Base-by-base conservation (phyloP, 805 yeast genomes). In the Millerozyma miso region DNA sequence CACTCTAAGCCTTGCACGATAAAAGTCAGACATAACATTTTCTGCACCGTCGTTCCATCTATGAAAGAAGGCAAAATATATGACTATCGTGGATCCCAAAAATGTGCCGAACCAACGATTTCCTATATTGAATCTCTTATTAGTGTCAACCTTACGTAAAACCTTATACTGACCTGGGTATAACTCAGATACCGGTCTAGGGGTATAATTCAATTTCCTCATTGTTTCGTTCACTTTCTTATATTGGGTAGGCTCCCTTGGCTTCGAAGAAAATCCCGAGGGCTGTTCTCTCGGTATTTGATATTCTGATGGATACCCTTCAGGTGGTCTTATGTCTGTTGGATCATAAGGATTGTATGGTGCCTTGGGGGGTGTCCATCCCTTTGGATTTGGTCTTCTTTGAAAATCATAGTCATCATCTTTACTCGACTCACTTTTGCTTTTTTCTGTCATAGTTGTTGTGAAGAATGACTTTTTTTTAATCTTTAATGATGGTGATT, bases 271-370 rank as follows among this genome's bases (percentile, higher is more conserved):
- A 64, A 79, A 80, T 15, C 74, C 75, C 15, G 63, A 59, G 19
- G 85, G 80, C 26, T 77, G 71, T 34, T 71, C 67, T 1, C 86
- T 82, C 0, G 93, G 91, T 1, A 81, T 63, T 44, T 76, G 71
- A 65, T 74, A 88, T 59, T 87, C 96, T 19, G 89, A 81, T 1
- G 96, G 96, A 50, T 88, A 87, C 2, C 96, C 95, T 56, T 81
- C 81, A 0, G 95, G 77, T 0, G 96, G 95, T 37, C 96, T 70
- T 33, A 68, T 58, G 56, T 87, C 96, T 1, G 76, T 63, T 0
- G 90, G 85, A 56, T 87, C 96, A 55, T 81, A 88, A 4, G 95
- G 95, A 53, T 87, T 87, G 58, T 85, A 88, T 1, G 93, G 93
- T 1, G 90, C 91, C 48, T 74, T 78, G 7, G 95, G 95, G 1